Base-by-base conservation (phyloP, 495 filamentous ascomycete genomes). In the Echria macrotheca region DNA sequence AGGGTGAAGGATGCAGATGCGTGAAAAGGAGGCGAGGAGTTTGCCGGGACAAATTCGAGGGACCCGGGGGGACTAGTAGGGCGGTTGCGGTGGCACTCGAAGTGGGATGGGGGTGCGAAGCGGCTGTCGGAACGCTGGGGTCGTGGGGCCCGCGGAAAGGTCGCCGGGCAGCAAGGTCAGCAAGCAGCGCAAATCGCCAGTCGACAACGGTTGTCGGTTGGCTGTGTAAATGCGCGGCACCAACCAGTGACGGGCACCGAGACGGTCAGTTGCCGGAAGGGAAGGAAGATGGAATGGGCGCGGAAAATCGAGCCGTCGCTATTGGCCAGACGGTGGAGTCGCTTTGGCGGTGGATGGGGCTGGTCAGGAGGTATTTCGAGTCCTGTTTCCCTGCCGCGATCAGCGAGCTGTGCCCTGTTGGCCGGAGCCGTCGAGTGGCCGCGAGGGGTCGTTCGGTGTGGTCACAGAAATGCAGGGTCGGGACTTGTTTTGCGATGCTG, bases 381-480 rank as follows among this genome's bases (percentile, higher is more conserved):
- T 44, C 54, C 57, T 52, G 57, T 57, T 63, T 65, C 50, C 42
- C 54, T 58, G 52, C 61, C 57, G 57, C 59, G 61, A 63, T 63
- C 61, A 63, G 61, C 59, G 52, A 56, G 43, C 48, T 53, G 52
- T 59, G 6, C 54, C 61, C 61, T 60, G 57, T 55, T 41, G 37
- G 42, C 22, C 17, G 33, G 41, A 28, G 39, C 17, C 29, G 26
- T 29, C 32, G 50, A 55, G 45, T 58, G 56, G 55, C 32, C 51
- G 49, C 49, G 49, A 54, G 49, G 58, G 33, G 44, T 14, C 22
- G 24, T 14, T 42, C 43, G 54, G 44, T 48, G 35, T 53, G 54
- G 56, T 59, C 49, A 55, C 43, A 53, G 37, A 52, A 35, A 41
- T 45, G 42, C 47, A 41, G 31, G 42, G 44, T 40, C 32, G 37